Conservation (phyloP, 2,329 filamentous ascomycete genomes). For the Venturiaceae sp. region DNA sequence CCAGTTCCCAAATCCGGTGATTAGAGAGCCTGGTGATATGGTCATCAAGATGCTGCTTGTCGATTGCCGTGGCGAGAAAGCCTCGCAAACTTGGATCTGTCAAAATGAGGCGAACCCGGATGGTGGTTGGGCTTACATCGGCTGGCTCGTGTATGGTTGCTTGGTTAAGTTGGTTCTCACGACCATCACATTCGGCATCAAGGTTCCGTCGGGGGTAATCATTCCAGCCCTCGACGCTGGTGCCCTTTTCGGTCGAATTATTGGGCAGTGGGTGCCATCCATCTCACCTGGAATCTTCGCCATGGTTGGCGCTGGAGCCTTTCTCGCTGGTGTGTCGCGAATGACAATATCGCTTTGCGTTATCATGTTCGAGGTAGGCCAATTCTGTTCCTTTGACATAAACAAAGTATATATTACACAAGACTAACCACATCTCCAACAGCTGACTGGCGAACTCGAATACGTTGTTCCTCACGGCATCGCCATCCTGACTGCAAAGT, state of each 20-base stretch:
- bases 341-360: constrained; percentile 51
- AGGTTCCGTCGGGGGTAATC: constrained; percentile 51
- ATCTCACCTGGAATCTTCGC: constrained; percentile 51
- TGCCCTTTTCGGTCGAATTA: constrained; percentile 46
- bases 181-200: constrained; percentile 49
- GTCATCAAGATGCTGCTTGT: constrained; percentile 48
- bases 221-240: constrained; percentile 50
- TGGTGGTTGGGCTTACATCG: constrained; percentile 35
- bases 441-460: constrained; percentile 47
- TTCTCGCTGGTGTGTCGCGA: constrained; percentile 47
- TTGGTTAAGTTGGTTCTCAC: constrained; percentile 46
- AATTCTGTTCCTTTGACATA: neutral
- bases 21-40: constrained; percentile 44
- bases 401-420: neutral
- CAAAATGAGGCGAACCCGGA: constrained; percentile 31
- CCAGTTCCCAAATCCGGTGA: constrained; percentile 47
- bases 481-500: constrained; percentile 50
- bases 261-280: constrained; percentile 33
- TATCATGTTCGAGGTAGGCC: constrained; percentile 45
- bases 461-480: constrained; percentile 51
- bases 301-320: constrained; percentile 50
- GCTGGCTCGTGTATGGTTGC: constrained; percentile 43
- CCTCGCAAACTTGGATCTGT: constrained; percentile 38
- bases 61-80: constrained; percentile 32
- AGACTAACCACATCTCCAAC: neutral